Base-by-base conservation (phyloP, 805 yeast species). In the Pichia californica region DNA sequence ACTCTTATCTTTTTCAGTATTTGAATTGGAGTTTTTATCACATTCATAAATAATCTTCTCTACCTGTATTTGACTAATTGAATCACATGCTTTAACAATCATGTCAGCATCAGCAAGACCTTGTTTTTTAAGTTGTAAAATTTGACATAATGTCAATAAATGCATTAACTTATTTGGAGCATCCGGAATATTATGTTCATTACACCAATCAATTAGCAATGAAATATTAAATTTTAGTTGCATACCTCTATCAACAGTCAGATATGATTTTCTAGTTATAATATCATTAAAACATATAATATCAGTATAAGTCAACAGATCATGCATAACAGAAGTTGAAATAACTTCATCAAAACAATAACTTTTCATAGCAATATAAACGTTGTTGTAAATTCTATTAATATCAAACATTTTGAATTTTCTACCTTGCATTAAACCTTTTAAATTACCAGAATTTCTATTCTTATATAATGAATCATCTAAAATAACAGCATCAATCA, bases 151-250 rank as follows among this genome's bases (percentile, higher is more conserved):
- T 4, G 48, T 39, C 16, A 46, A 44, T 21, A 44, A 7, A 34
- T 44, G 48, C 16, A 41, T 34, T 18, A 49, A 29, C 8, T 38
- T 36, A 23, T 37, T 40, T n/a, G 52, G 52, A 11, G 48, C 39
- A 34, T 49, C 47, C 7, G 48, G 41, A 9, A 49, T 32, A 15
- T 36, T 20, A 14, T 41, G 26, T 9, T 47, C 43, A 13, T 44
- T 44, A 26, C 52, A 49, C 52, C 52, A 49, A 10, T 44, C 48
- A 18, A 46, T 31, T 20, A 49, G 18, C 18, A 44, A 15, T 13
- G 46, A 36, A 9, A 44, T 19, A 10, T 49, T 49, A 14, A 15
- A 31, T 29, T 49, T 49, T 11, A 49, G 7, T 14, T 38, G 18
- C 0, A 13, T 13, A 6, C 48, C 41, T 15, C 33, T 41, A n/a